These are phyloP conservation scores for Aspergillus saccharolyticus DNA, from an alignment of 495 filamentous ascomycete species.

Conservation along the genomic window DNA sequence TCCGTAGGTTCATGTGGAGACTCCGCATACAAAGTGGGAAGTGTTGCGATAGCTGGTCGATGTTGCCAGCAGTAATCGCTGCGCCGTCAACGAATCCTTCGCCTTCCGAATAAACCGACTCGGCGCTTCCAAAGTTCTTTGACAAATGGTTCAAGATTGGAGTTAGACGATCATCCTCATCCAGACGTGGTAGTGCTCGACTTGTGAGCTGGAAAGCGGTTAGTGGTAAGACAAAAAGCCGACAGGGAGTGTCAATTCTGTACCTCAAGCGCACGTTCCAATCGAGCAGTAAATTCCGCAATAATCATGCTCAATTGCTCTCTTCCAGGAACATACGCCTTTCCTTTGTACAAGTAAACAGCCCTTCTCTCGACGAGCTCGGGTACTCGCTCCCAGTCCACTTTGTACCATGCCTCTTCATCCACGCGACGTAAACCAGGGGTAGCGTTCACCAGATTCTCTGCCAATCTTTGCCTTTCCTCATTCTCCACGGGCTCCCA, in stretches of 20 bases:
- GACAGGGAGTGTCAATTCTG: slow-evolving; percentile 10
- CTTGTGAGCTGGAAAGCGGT: slow-evolving; percentile 63
- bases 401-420: slow-evolving; percentile 88
- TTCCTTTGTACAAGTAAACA: slow-evolving; percentile 73
- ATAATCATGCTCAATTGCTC: slow-evolving; percentile 86
- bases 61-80: slow-evolving; percentile 69
- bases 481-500: slow-evolving; percentile 77
- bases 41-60: slow-evolving; percentile 76
- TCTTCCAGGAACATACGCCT: slow-evolving; percentile 84
- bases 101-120: slow-evolving; percentile 64
- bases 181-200: slow-evolving; percentile 81
- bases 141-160: slow-evolving; percentile 91
- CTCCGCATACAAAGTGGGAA: slow-evolving; percentile 96
- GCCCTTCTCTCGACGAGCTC: slow-evolving; percentile 78
- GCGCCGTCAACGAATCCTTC: slow-evolving; percentile 57
- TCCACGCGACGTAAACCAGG: slow-evolving; percentile 52
- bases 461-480: slow-evolving; percentile 56
- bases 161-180: slow-evolving; percentile 93
- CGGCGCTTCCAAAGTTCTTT: slow-evolving; percentile 87
- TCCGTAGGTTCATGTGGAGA: slow-evolving; percentile 75
- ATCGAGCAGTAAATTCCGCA: slow-evolving; percentile 69
- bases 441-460: slow-evolving; percentile 50
- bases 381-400: slow-evolving; percentile 89
- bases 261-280: slow-evolving; percentile 82
- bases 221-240: slow-evolving; percentile 8